Evolutionary conservation across 2,329 filamentous ascomycete species (phyloP), one percentile per base, ranked within the genome.

Genomic region (Purpureocillium lavendulum): DNA sequence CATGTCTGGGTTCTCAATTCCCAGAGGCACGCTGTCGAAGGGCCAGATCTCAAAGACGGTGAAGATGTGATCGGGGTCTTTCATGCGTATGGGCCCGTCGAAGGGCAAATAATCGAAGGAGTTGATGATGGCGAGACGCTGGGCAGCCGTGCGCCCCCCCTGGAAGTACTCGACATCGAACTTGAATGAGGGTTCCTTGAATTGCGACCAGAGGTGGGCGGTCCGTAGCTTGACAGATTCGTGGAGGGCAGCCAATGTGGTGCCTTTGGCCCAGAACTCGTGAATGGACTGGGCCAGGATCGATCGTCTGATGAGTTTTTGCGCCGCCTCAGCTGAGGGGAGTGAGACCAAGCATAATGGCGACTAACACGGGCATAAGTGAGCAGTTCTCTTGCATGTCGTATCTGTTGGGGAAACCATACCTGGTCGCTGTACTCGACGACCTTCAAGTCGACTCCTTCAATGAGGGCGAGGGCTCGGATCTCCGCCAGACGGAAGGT

Each of bases 401-500:
- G 46, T 18, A 15, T 6, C 11, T 15, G n/a, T 6, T 24, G 26
- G 34, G 24, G 29, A 29, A 35, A 7, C 64, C 82, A 59, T 74
- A 94, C 88, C 60, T 80, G 73, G 45, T 80, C 66, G 45, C 73
- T 74, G 59, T 97, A 96, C 7, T 70, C 75, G n/a, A 90, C 51
- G 44, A 96, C 73, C 49, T 85, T 72, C 38, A 96, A 57, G 17
- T 82, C 62, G 29, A 92, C 67, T 9, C 71, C 71, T 40, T 80
- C 75, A 5, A 90, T 58, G 9, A 77, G 66, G 4, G 87, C 88
- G 15, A 98, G 69, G 17, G 92, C 81, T 54, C 90, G 69, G 12
- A 95, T 75, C 61, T 98, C 92, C 3, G 89, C 78, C 40, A 80
- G 70, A 30, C 90, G 83, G 58, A 98, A 98, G n/a, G 78, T 83